Evolutionary conservation across 352 stramenopile genomes (phyloP), one percentile per base, ranked within the genome.

Genomic region (Nothophytophthora sp.): DNA sequence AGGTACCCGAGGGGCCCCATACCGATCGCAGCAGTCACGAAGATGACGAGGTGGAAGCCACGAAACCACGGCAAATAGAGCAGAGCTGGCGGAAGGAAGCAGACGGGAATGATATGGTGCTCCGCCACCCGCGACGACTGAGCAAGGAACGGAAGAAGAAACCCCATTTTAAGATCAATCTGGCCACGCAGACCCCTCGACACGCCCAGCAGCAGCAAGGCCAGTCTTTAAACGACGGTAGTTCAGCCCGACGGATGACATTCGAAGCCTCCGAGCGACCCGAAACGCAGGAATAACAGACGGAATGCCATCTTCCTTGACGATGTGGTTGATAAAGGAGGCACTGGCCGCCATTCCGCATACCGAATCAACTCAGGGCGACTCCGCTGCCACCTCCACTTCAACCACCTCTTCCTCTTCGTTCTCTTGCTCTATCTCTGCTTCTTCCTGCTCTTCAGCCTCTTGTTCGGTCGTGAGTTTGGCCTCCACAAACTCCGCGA

Each of bases 401-500:
- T 73, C 57, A 8, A 62, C 55, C 0, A 60, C 39, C 25, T 45
- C n/a, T 16, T 65, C 49, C 18, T 52, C 13, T 1, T 38, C 47
- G 1, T 56, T 25, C 4, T 37, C 29, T 16, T 16, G 29, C 11
- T 9, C 25, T 2, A 27, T 37, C 8, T 53, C 50, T 9, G 43
- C 45, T 1, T 50, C 38, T 3, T 63, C 51, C 11, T 44, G 15
- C 3, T 55, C 34, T 10, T 47, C 49, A 12, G 13, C n/a, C 10
- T 62, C 41, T 5, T 70, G 56, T 8, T 67, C 45, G 23, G 55
- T 44, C 46, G 73, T 55, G 35, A 90, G 25, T 47, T 90, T 90
- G 7, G 73, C 76, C 19, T 55, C 64, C 35, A 90, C 76, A 42
- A 87, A 88, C 70, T 90, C 79, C 7, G 67, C 67, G 60, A 90